Evolutionary conservation across 768 basidiomycete genomes (phyloP).

Genomic region (Mycena maculata): DNA sequence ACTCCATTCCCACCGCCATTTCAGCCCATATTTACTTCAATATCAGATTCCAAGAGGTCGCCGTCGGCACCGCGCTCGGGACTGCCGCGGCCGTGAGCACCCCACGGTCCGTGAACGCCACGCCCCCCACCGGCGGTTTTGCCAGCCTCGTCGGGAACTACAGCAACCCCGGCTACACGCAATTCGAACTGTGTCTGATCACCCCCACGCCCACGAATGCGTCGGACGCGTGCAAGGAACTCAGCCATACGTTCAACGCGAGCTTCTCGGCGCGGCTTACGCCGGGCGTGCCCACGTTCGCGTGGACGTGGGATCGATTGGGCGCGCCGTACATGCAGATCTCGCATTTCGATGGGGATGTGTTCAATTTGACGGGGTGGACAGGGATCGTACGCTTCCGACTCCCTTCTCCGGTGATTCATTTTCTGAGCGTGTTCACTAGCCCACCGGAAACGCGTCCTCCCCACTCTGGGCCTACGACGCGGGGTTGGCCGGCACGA

Average conservation of each 20-base stretch:
- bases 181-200: slow-evolving; percentile 22
- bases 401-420: neutral
- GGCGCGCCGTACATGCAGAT: slow-evolving; percentile 20
- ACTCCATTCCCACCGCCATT: too few relatives aligned
- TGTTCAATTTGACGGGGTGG: slow-evolving; percentile 33
- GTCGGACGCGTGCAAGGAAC: slow-evolving; percentile 11
- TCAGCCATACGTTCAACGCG: slow-evolving; percentile 20
- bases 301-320: slow-evolving; percentile 30
- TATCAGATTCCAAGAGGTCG: slow-evolving; percentile 23
- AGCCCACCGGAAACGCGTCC: slow-evolving; percentile 31
- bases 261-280: slow-evolving; percentile 14
- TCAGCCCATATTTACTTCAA: too few relatives aligned
- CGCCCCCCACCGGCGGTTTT: slow-evolving; percentile 21
- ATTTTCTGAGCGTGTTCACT: neutral
- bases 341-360: slow-evolving; percentile 25
- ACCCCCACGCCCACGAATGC: slow-evolving; percentile 14
- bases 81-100: slow-evolving; percentile 21
- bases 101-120: slow-evolving; percentile 17
- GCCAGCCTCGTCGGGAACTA: slow-evolving; percentile 25
- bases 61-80: slow-evolving; percentile 13
- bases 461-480: slow-evolving; percentile 28
- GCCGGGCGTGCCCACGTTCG: slow-evolving; percentile 25
- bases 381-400: slow-evolving; percentile 12
- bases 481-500: slow-evolving; percentile 14
- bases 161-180: slow-evolving; percentile 29